Evolutionary conservation across 228 moss, liverwort and hornwort genomes (phyloP).

Genomic region (Sphagnum magellanicum): DNA sequence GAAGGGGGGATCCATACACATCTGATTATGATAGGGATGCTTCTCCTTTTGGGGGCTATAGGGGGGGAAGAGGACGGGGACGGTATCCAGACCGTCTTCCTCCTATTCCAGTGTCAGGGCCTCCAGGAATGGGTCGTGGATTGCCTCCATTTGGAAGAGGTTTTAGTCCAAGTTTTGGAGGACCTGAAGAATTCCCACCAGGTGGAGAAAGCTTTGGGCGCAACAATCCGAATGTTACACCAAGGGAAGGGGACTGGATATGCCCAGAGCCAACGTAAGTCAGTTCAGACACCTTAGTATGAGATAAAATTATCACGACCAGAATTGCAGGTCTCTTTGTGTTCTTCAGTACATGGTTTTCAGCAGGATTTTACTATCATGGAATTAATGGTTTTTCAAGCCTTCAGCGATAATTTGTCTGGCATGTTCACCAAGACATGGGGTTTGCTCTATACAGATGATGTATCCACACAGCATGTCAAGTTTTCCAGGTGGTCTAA

Average conservation of each 20-base stretch:
- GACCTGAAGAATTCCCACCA: conserved; percentile 69
- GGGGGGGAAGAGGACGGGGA: conserved; percentile 93
- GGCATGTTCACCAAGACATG: no score
- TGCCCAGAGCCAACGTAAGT: conserved; percentile 97
- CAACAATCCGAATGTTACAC: conserved; percentile 98
- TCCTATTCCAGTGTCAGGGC: conserved; percentile 52
- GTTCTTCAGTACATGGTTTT: no score
- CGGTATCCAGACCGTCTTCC: conserved; percentile 78
- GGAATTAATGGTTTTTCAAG: no score
- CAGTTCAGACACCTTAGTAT: not conserved
- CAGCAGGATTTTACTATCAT: no score
- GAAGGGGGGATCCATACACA: conserved; percentile 61
- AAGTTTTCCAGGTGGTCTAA: not conserved
- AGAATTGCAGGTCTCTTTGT: no score
- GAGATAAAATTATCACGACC: no score
- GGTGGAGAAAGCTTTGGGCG: conserved; percentile 97
- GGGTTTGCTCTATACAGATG: no score
- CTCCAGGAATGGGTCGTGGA: conserved; percentile 75
- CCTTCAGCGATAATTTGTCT: no score
- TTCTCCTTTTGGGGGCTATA: conserved; percentile 64
- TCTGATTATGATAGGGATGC: conserved; percentile 64
- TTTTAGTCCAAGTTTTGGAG: conserved; percentile 39
- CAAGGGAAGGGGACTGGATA: conserved; percentile 99
- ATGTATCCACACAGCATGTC: not conserved
- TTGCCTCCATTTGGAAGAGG: conserved; percentile 74